Percentiles rank a stretch among this genome's conserved stretches.
Evolutionary conservation across 106 monocot species (phyloP).

Genomic region (Gastrodia elata): DNA sequence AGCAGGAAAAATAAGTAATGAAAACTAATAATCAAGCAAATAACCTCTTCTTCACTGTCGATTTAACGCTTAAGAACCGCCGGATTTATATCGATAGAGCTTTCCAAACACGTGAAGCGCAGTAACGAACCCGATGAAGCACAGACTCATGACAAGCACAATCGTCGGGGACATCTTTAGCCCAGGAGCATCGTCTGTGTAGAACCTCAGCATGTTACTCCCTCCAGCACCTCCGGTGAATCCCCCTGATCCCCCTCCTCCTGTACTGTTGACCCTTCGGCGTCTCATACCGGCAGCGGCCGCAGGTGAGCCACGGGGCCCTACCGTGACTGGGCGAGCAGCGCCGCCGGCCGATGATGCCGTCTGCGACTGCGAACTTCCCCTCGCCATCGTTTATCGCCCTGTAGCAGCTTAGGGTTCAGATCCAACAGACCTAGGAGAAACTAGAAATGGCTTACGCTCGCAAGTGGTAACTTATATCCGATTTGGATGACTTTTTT

Average conservation of each 20-base stretch:
- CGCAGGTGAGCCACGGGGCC: slow-evolving; percentile 45
- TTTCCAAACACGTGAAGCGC: slow-evolving; percentile 90
- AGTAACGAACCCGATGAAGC: slow-evolving; percentile 93
- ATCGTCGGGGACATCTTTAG: slow-evolving; percentile 85
- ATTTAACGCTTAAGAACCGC: background rate
- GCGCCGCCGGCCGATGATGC: slow-evolving; percentile 21
- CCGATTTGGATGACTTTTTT: too few species aligned
- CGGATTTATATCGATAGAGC: slow-evolving; percentile 74
- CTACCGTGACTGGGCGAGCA: slow-evolving; percentile 35
- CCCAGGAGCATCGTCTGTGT: slow-evolving; percentile 93
- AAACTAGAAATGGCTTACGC: too few species aligned
- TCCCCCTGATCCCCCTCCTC: slow-evolving; percentile 13
- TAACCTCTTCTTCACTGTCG: background rate
- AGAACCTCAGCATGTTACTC: slow-evolving; percentile 86
- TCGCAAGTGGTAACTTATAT: too few species aligned
- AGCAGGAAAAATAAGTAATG: background rate
- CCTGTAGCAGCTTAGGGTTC: background rate
- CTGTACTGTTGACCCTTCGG: slow-evolving; percentile 15
- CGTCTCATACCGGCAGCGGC: slow-evolving; percentile 58
- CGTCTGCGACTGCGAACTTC: slow-evolving; percentile 52
- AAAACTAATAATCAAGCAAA: slow-evolving; percentile 2
- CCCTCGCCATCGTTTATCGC: slow-evolving; percentile 33
- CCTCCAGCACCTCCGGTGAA: slow-evolving; percentile 24
- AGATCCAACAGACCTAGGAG: background rate
- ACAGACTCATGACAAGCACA: slow-evolving; percentile 86